A percentile compares a stretch with the other conserved stretches of the same genome.
Evolutionary conservation across 768 basidiomycete species (phyloP).

Genomic region (Lactarius psammicola): DNA sequence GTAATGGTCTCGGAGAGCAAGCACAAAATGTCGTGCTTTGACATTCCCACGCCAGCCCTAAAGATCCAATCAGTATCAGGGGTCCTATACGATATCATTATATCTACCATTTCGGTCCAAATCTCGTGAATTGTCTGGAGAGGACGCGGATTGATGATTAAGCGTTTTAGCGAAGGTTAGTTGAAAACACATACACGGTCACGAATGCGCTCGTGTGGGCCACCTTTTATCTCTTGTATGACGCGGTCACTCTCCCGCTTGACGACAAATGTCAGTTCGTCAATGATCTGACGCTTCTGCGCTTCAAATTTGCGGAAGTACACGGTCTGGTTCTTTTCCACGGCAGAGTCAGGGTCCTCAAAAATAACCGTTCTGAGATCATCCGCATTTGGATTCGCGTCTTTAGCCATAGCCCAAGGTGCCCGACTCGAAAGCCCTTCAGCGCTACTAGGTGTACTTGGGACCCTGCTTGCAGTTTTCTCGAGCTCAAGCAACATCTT

Average conservation of each 20-base stretch:
- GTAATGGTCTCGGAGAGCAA: slow-evolving; percentile 37
- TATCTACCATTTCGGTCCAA: slow-evolving; percentile 30
- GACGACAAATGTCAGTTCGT: slow-evolving; percentile 24
- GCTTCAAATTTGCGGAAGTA: slow-evolving; percentile 32
- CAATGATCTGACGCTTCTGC: slow-evolving; percentile 24
- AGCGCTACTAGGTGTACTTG: neutral
- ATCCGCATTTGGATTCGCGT: neutral
- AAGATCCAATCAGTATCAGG: neutral
- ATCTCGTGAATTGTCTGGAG: slow-evolving; percentile 9
- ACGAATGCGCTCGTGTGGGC: slow-evolving; percentile 32
- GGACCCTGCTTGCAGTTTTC: slow-evolving; percentile 18
- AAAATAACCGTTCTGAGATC: slow-evolving; percentile 27
- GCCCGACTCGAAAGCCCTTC: neutral
- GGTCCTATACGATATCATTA: neutral
- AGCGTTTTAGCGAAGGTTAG: no score
- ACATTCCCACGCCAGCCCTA: slow-evolving; percentile 29
- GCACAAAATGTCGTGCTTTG: slow-evolving; percentile 27
- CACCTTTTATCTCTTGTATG: slow-evolving; percentile 28
- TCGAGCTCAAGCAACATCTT: slow-evolving; percentile 27
- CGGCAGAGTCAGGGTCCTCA: slow-evolving; percentile 29
- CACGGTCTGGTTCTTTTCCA: slow-evolving; percentile 26
- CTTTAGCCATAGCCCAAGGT: neutral
- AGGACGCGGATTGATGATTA: neutral
- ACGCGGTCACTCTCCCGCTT: slow-evolving; percentile 24
- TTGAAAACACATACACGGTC: slow-evolving; percentile 4